phyloP scores from a whole-genome alignment of 805 yeast species.

The Candida endomychidarum region DNA sequence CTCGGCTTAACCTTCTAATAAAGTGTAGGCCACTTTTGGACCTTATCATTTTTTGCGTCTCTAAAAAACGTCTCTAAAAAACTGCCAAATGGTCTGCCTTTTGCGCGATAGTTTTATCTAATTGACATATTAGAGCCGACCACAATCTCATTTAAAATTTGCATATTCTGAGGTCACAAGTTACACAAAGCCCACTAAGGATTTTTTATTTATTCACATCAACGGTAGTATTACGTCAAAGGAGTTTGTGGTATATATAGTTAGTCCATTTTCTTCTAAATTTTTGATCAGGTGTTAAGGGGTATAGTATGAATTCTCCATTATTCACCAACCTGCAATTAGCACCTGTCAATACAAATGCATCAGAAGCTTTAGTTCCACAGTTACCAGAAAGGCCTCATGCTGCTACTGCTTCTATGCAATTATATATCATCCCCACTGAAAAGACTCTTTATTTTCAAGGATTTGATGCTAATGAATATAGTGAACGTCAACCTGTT shows the following conservation, averaged over 20 bases:
- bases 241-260: too few species aligned
- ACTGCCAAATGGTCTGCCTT: slow-evolving; percentile 1
- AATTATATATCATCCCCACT: slow-evolving; percentile 70
- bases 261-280: too few species aligned
- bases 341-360: slow-evolving; percentile 18
- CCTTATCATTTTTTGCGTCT: too few species aligned
- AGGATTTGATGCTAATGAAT: slow-evolving; percentile 73
- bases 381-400: slow-evolving; percentile 57
- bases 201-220: too few species aligned
- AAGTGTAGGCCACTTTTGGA: neutral
- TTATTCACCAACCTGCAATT: slow-evolving; percentile 28
- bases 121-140: too few species aligned
- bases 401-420: slow-evolving; percentile 62
- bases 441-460: slow-evolving; percentile 79
- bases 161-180: too few species aligned
- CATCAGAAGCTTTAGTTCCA: slow-evolving; percentile 32
- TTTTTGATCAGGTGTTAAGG: neutral
- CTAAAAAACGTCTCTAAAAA: too few species aligned
- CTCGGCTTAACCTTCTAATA: neutral
- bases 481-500: slow-evolving; percentile 67
- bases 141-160: neutral
- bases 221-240: too few species aligned
- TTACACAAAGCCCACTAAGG: too few species aligned
- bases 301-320: slow-evolving; percentile 21
- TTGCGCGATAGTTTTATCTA: neutral